Base-by-base conservation (phyloP, 2,329 filamentous ascomycete species). In the Pseudogymnoascus sp. region DNA sequence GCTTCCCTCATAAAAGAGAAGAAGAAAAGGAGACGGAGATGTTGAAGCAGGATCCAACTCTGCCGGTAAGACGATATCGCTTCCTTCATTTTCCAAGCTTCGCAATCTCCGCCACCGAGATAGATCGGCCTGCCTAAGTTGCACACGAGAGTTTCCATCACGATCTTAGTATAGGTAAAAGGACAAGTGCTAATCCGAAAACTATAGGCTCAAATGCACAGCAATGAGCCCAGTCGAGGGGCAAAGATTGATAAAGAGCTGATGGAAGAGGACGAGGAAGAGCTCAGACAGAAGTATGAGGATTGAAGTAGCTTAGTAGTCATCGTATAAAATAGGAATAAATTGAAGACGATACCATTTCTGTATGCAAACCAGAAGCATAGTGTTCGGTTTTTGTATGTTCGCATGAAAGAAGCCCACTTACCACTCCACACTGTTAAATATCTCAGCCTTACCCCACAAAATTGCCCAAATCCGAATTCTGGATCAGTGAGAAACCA, bases 191-290 rank as follows among this genome's bases (percentile, higher is more conserved):
- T 64, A 60, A 62, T 60, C n/a, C 42, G 60, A 19, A 36, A 12
- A 25, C 19, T n/a, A 12, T 41, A 75, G 84, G 88, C 88, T 62
- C 82, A 76, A 67, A 71, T 80, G 66, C 88, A 92, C 71, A 88
- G 88, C 64, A 91, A 91, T 72, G 81, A 91, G 76, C 89, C 88
- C 1, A 88, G 84, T 19, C 84, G 79, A 70, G 88, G 89, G 16
- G 89, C 88, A 23, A 83, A 88, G 79, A 81, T 91, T 63, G 89
- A 92, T 73, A 83, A 88, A 63, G 72, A 89, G 74, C 67, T 92
- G 55, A 78, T 82, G 70, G 82, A 83, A 4, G 88, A 91, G 69
- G 89, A 92, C 64, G 83, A 89, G 70, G 83, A 81, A 67, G 75
- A 81, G 61, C 70, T 91, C 65, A 81, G 79, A 72, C 90, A 89